A percentile compares a stretch with the other conserved stretches of the same genome.
phyloP scores from a whole-genome alignment of 2,329 filamentous ascomycete species.

The Trichoderma semiorbis region DNA sequence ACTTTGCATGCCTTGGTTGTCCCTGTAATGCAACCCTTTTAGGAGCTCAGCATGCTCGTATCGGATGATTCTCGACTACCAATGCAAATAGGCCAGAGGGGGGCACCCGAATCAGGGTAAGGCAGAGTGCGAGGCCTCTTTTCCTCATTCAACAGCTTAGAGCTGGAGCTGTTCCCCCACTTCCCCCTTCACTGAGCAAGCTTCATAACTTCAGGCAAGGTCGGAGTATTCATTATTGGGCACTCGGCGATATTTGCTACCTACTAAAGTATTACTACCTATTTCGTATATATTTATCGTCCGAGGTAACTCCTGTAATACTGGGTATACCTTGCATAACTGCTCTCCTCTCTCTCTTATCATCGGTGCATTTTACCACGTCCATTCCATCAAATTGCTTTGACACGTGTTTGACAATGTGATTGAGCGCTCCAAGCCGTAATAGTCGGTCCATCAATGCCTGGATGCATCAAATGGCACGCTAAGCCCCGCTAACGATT shows the following conservation, averaged over 20 bases:
- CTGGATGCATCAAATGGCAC: background rate
- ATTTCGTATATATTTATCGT: background rate
- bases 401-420: background rate
- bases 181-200: background rate
- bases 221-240: background rate
- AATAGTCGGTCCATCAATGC: background rate
- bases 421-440: background rate
- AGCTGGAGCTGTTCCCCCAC: background rate
- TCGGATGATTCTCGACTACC: background rate
- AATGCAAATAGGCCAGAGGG: background rate
- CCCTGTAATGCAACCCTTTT: background rate
- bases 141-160: background rate
- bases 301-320: background rate
- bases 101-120: background rate
- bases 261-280: background rate
- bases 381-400: background rate
- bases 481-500: conserved; percentile 16
- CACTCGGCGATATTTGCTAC: background rate
- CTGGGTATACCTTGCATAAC: background rate
- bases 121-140: background rate
- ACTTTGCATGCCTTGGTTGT: no score
- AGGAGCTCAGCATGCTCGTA: background rate
- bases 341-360: no score
- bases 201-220: background rate
- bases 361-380: background rate